Conservation (phyloP, 2,329 filamentous ascomycete genomes). For the Karstenula rhodostoma region DNA sequence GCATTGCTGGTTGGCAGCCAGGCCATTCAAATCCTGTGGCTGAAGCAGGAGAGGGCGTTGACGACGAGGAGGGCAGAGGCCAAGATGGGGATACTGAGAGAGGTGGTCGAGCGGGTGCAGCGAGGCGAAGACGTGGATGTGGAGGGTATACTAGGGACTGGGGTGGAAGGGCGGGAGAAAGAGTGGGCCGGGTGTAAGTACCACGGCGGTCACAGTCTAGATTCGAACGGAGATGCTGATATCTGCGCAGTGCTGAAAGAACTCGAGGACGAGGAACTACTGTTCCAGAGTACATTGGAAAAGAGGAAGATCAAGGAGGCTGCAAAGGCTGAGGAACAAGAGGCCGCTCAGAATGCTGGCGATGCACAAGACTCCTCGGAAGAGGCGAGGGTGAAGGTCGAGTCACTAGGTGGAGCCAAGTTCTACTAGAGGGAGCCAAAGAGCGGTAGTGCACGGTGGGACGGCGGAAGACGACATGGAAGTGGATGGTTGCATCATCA, state of each 20-base stretch:
- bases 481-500: not conserved
- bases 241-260: conserved; percentile 65
- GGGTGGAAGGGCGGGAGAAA: conserved; percentile 75
- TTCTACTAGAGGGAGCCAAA: conserved; percentile 1
- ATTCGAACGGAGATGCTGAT: conserved; percentile 20
- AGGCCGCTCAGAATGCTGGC: not conserved
- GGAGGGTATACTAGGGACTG: conserved; percentile 80
- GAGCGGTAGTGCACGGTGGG: not conserved
- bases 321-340: not conserved
- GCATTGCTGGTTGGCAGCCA: conserved; percentile 89
- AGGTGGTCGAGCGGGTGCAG: conserved; percentile 66
- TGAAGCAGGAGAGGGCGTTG: conserved; percentile 77
- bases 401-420: conserved; percentile 1
- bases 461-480: not conserved
- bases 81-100: conserved; percentile 77
- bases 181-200: conserved; percentile 86
- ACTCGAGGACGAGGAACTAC: conserved; percentile 69
- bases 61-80: conserved; percentile 80
- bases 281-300: conserved; percentile 52
- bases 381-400: conserved; percentile 2
- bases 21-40: conserved; percentile 87
- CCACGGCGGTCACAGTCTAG: not conserved
- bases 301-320: conserved; percentile 39
- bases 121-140: conserved; percentile 67
- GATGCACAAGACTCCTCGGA: not conserved